Base-by-base conservation (phyloP, 495 filamentous ascomycete genomes). In the Penicillium steckii region DNA sequence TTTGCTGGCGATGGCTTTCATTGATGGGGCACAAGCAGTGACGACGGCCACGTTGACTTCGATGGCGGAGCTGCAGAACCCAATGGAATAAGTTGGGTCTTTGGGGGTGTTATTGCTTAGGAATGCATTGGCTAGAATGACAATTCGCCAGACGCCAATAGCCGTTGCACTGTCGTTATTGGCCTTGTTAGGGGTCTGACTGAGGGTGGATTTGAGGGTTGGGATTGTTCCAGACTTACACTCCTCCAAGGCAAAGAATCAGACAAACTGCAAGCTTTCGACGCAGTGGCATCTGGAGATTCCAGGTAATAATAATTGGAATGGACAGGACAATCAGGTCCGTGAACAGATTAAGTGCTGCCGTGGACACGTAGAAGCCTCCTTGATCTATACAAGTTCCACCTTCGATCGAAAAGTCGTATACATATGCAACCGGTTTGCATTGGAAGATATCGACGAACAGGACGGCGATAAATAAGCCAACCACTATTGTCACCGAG, bases 391-490 rank as follows among this genome's bases (percentile, higher is more conserved):
- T 71, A 47, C 76, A 81, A 35, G 54, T 62, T 15, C 76, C 65
- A 22, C 65, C 70, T 17, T 49, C 46, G 25, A 73, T 72, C 6
- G 51, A 41, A 4, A 44, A 32, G 15, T 77, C 70, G 53, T 74
- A 79, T 18, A 76, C 62, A 33, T 73, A 79, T 25, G 59, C 30
- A 3, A 82, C 55, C 0, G 79, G 80, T 0, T 57, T 61, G 50
- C 79, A 82, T 56, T 87, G 84, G 43, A 85, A 75, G n/a, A 83
- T 68, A 25, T 79, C 78, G 38, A 75, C 79, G 17, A 85, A 68
- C 45, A 84, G 78, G 8, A 81, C 72, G 10, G 71, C 71, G 47
- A 84, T 61, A 63, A 80, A 80, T 46, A 81, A 71, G 0, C 61
- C 65, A 13, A 84, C 60, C 27, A 81, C 81, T 54, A 80, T 66